phyloP scores from a whole-genome alignment of 2,329 filamentous ascomycete genomes.

The Botrytis hyacinthi region DNA sequence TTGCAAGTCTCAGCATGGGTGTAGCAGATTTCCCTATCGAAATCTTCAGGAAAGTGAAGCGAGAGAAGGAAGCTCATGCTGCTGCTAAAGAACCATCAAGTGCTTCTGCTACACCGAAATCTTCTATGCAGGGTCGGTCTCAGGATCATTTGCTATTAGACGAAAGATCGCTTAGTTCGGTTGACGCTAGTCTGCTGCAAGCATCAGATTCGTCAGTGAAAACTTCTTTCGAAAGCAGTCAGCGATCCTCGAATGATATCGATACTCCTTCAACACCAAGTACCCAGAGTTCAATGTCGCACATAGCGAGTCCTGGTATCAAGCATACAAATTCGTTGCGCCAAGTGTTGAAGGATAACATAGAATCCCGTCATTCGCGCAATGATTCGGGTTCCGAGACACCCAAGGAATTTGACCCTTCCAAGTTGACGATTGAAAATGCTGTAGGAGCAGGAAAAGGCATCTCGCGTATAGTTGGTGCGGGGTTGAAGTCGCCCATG shows the following conservation, averaged over 20 bases:
- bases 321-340: constrained; percentile 34
- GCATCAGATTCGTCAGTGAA: constrained; percentile 25
- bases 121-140: constrained; percentile 24
- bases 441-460: constrained; percentile 57
- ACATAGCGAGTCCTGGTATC: neutral
- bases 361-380: constrained; percentile 22
- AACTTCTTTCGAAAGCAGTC: constrained; percentile 32
- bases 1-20: constrained; percentile 77
- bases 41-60: constrained; percentile 47
- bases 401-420: constrained; percentile 28
- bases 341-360: constrained; percentile 35
- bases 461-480: constrained; percentile 68
- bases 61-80: constrained; percentile 26
- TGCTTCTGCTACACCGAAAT: constrained; percentile 24
- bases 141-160: constrained; percentile 24
- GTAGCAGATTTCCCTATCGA: constrained; percentile 69
- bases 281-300: constrained; percentile 24
- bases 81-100: constrained; percentile 19
- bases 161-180: constrained; percentile 16
- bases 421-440: constrained; percentile 50
- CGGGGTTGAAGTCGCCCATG: constrained; percentile 77
- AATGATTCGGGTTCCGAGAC: constrained; percentile 30
- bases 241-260: constrained; percentile 27
- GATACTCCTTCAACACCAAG: constrained; percentile 25
- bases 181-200: constrained; percentile 16